Evolutionary conservation across 1,284 basidiomycete species (phyloP), one percentile per base, ranked within the genome.

Genomic region (Athelia psychrophila): DNA sequence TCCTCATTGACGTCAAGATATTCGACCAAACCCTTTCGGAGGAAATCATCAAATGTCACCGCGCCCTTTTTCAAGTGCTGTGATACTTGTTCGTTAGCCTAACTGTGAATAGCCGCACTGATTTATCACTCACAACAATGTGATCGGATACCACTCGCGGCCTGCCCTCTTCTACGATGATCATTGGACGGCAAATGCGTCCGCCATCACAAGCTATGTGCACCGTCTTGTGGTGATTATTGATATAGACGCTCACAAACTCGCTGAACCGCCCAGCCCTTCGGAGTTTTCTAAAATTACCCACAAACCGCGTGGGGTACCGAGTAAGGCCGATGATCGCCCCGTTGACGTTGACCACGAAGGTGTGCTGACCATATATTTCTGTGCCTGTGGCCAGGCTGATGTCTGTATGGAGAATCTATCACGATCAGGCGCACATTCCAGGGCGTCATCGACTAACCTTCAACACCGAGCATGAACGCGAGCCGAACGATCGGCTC

Each of bases 1-100:
- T 99, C 97, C 70, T 99, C 97, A 68, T 99, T 99, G 55, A 98
- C 96, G 65, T 99, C 97, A 45, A 99, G 84, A 67, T 99, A 99
- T 69, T 99, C 97, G 58, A 99, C 92, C n/a, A 99, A 79, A n/a
- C 97, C 97, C 52, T 86, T 86, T 47, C 83, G 82, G 18, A 99
- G 77, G 72, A 99, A 99, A 68, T 97, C 94, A 69, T 99, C 96
- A 65, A 99, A 99, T 0, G 85, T 84, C 48, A 93, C 80, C 48
- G 76, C 74, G 24, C 86, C 88, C 53, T 84, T 80, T 67, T 96
- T 96, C 51, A 99, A 79, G 66, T 89, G 75, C 86, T 94, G 61
- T 4, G 52, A 50, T 27, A 18, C 20, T 44, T 67, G 49, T 67
- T 50, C 27, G 15, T 23, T 25, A 46, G 46, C 10, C 33, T n/a